A percentile compares a stretch with the other conserved stretches of the same genome.
These are phyloP conservation scores for Rhizophora mangle DNA, from an alignment of 345 rosid species.

Conservation along the genomic window DNA sequence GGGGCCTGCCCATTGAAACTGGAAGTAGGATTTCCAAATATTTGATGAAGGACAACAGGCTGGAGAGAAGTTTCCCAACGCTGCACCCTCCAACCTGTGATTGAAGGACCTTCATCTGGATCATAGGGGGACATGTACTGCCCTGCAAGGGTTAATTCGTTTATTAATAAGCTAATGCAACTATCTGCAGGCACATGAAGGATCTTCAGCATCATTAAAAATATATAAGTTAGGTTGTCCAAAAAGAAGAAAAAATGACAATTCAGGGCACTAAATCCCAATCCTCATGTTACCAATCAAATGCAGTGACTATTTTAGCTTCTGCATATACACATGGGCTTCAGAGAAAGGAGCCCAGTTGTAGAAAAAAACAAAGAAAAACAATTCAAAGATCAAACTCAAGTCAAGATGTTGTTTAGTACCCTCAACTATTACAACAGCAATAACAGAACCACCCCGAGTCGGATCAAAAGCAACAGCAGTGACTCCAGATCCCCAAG, in stretches of 20 bases:
- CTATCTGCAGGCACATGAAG: neutral
- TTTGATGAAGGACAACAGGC: slow-evolving; percentile 95
- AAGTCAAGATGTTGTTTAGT: slow-evolving; percentile 12
- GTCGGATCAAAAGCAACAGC: slow-evolving; percentile 99
- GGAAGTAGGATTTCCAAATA: slow-evolving; percentile 92
- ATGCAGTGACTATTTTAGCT: no score
- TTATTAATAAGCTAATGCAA: slow-evolving; percentile 6
- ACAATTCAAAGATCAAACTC: neutral
- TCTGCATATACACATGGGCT: no score
- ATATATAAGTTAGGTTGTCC: neutral
- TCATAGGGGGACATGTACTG: slow-evolving; percentile 99
- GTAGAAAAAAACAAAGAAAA: neutral
- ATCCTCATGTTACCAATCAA: no score
- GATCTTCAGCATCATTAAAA: neutral
- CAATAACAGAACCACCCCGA: slow-evolving; percentile 94
- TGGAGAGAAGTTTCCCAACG: slow-evolving; percentile 99
- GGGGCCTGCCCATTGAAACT: slow-evolving; percentile 96
- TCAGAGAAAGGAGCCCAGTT: no score
- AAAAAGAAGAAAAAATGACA: no score
- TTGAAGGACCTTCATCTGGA: slow-evolving; percentile 99
- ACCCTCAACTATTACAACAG: slow-evolving; percentile 99
- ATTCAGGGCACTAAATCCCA: no score
- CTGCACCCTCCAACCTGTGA: slow-evolving; percentile 98
- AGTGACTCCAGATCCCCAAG: slow-evolving; percentile 99
- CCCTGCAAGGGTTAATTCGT: slow-evolving; percentile 46